Percentiles rank a stretch among this genome's conserved stretches.
Evolutionary conservation across 1,139 yeast species (phyloP).

Genomic region (Zygoascus sp.): DNA sequence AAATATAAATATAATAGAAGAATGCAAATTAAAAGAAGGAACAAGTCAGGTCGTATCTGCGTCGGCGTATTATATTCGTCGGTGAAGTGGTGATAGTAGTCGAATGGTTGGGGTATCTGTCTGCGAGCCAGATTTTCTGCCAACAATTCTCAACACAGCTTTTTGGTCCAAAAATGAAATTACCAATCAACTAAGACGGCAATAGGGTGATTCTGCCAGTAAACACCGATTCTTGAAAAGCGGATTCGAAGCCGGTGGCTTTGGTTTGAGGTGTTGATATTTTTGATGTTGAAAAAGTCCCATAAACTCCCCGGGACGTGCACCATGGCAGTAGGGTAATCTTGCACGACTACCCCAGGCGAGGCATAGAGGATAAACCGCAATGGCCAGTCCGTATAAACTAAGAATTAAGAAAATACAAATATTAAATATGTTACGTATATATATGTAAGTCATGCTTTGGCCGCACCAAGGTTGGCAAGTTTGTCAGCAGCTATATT

Average conservation of each 20-base stretch:
- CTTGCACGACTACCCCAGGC: no score
- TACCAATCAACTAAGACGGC: slow-evolving; percentile 3
- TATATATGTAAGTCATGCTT: no score
- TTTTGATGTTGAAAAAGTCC: slow-evolving; percentile 1
- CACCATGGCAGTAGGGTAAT: not conserved
- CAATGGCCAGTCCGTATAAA: no score
- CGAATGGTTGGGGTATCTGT: no score
- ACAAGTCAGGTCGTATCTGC: not conserved
- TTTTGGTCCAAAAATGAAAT: not conserved
- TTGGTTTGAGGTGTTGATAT: not conserved
- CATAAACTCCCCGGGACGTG: not conserved
- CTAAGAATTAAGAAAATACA: no score
- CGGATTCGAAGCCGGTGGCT: slow-evolving; percentile 1
- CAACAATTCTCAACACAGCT: not conserved
- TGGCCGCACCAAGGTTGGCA: slow-evolving; percentile 56
- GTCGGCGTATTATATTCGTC: not conserved
- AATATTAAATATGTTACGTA: no score
- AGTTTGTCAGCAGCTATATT: slow-evolving; percentile 73
- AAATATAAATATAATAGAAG: not conserved
- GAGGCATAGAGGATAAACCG: no score
- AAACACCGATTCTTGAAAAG: not conserved
- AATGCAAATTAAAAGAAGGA: not conserved
- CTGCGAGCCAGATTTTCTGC: not conserved
- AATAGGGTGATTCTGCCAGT: not conserved
- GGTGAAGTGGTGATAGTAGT: no score